Evolutionary conservation across 2,329 filamentous ascomycete genomes (phyloP), one percentile per base, ranked within the genome.

Genomic region (Aplosporella prunicola): DNA sequence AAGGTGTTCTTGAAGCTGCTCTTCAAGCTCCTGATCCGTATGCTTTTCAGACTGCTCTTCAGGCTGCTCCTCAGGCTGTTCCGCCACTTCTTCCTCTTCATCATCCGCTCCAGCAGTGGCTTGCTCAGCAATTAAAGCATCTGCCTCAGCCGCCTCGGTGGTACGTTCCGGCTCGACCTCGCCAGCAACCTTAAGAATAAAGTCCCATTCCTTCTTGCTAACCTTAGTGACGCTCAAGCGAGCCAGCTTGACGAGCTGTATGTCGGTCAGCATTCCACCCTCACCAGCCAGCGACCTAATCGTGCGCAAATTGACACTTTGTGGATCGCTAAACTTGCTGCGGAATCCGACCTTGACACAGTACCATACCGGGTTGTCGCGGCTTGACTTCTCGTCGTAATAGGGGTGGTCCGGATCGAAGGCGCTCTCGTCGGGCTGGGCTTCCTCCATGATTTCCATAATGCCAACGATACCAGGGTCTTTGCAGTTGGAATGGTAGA

Each of bases 401-500:
- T 95, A 95, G 0, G 86, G 80, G 39, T 80, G 74, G 31, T 72
- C 67, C 11, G 75, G 66, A 48, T 91, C 76, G 42, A 83, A 82
- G 3, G 82, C 82, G 16, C 78, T 74, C 51, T 80, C 78, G 51
- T 98, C 91, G 7, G 84, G 72, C 2, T 80, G 80, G 47, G 85
- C 82, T 55, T 94, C 88, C 46, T 76, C 71, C 11, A 93, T 87
- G 45, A 98, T 82, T 51, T 91, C 82, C 82, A 94, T 88, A 13
- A 80, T 75, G 2, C 88, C 88, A 1, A 80, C 86, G 32, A 96
- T 86, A 2, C 84, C 89, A 0, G 88, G 87, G 16, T 80, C 74
- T 56, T 93, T 93, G 62, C 84, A 91, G 51, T 91, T 93, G 31
- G 84, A 93, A 61, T 95, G 89, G 56, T 96, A 96, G 65, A 98